A percentile compares a stretch with the other conserved stretches of the same genome.
These are phyloP conservation scores for Cryptococcus deneoformans DNA, from an alignment of 1,284 basidiomycete genomes.

Conservation along the genomic window DNA sequence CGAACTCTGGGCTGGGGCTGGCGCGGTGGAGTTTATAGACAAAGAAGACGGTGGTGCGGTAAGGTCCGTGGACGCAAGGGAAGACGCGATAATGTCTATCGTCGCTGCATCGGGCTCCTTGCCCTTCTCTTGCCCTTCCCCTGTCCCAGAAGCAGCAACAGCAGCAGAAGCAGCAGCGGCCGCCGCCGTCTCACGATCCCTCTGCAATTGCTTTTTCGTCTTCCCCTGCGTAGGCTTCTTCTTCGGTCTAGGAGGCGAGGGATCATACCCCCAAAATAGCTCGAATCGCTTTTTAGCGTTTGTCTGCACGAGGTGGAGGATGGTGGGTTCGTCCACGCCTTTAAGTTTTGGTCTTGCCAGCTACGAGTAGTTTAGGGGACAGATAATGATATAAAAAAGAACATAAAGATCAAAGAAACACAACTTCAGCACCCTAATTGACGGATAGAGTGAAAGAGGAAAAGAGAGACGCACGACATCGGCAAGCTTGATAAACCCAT, in stretches of 20 bases:
- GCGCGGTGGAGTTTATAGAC: too few relatives aligned
- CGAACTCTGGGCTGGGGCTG: too few relatives aligned
- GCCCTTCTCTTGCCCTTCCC: background rate
- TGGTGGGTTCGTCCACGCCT: slow-evolving; percentile 56
- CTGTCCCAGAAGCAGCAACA: background rate
- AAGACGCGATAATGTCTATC: slow-evolving; percentile 18
- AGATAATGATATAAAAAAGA: background rate
- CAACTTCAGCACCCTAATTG: background rate
- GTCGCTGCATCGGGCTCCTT: slow-evolving; percentile 18
- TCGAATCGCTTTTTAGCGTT: slow-evolving; percentile 79
- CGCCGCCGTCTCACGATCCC: slow-evolving; percentile 5
- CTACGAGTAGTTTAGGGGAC: slow-evolving; percentile 37
- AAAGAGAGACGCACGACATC: slow-evolving; percentile 61
- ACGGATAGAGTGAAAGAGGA: background rate
- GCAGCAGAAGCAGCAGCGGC: background rate
- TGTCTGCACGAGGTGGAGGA: slow-evolving; percentile 68
- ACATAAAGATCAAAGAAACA: background rate
- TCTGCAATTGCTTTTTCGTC: slow-evolving; percentile 15
- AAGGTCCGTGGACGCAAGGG: slow-evolving; percentile 8
- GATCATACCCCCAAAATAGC: slow-evolving; percentile 60
- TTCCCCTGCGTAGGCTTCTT: slow-evolving; percentile 21
- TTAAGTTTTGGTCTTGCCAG: slow-evolving; percentile 57
- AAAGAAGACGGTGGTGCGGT: background rate
- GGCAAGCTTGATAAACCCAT: slow-evolving; percentile 72
- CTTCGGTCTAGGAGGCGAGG: slow-evolving; percentile 34